Evolutionary conservation across 495 filamentous ascomycete species (phyloP), one percentile per base, ranked within the genome.

Genomic region (Ramalina peruviana): DNA sequence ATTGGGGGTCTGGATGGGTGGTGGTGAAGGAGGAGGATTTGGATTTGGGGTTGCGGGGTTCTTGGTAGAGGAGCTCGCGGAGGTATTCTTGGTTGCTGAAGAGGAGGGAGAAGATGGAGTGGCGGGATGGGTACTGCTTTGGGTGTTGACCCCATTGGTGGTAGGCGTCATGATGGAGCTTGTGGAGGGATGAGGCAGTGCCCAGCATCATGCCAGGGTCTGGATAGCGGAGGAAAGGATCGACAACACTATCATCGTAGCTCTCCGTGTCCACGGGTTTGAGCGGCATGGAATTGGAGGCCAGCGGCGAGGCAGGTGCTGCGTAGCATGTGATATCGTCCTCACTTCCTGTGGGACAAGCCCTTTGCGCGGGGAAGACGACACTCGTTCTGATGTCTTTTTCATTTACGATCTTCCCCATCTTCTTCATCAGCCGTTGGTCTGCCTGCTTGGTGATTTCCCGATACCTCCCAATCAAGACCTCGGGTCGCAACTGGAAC

Each of bases 401-500:
- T 0, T 65, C 68, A 43, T 74, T 58, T 15, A 53, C 52, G 12
- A 54, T 58, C 5, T 59, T 49, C 46, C 67, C 62, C 11, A 58
- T 42, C 20, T 58, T 60, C 5, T 65, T 56, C 19, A 68, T 54
- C 40, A 81, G 55, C 25, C 69, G 69, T 25, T 59, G 55, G 51
- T 81, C 75, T 15, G 71, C 73, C 36, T 67, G 67, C 10, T 62
- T 57, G 11, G 74, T 52, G 23, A 79, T 60, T 4, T 62, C 60
- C 46, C 76, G 69, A 53, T 76, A 82, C 36, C 77, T 67, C 46
- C 69, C 60, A 2, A 84, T 71, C 51, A 79, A 55, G 7, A 83
- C 62, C 40, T 79, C 72, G 3, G 76, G 69, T 1, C 74, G 76
- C 26, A 82, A 60, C 58, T 84, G 79, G 58, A 84, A 81, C 66